Evolutionary conservation across 352 stramenopile genomes (phyloP), one percentile per base, ranked within the genome.

Genomic region (Thraustotheca clavata): DNA sequence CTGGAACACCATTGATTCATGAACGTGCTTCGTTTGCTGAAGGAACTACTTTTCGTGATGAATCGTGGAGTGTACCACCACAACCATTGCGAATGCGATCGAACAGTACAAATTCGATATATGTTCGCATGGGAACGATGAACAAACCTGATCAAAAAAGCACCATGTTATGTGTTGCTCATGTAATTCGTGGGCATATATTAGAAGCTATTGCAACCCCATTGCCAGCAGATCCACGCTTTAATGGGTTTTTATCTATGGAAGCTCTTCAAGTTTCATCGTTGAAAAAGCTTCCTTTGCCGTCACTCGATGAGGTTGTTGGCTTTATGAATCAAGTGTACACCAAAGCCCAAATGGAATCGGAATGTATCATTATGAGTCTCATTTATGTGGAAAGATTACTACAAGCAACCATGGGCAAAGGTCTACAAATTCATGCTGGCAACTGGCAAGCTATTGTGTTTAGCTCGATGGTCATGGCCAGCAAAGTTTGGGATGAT

Each of bases 401-500:
- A 9, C 79, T 99, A 52, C 97, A 98, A 71, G 70, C 80, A 7
- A 96, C 88, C 14, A 88, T 74, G 38, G 87, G 87, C 1, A 71
- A 65, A 41, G 60, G 66, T 3, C 71, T 96, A 27, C 84, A 93
- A 55, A 75, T 97, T 29, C 79, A 71, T 18, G 68, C 79, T 2
- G 69, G 73, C 57, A 99, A 98, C 74, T 99, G 94, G 94, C 85
- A 90, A 57, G 92, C 89, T 11, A 76, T 98, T 29, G 70, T 99
- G 1, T 98, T 98, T 68, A 95, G 87, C 49, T 96, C 87, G 12
- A 98, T 99, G 92, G 87, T 99, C 31, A 91, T 99, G 73, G 85
- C 91, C 0, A 97, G 86, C 11, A 99, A 99, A 70, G 95, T 99
- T 27, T 99, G 95, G 94, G 95, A 99, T 70, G 95, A 99, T 69